These are phyloP conservation scores for Monilinia fructigena DNA, from an alignment of 2,329 filamentous ascomycete species.

Conservation along the genomic window DNA sequence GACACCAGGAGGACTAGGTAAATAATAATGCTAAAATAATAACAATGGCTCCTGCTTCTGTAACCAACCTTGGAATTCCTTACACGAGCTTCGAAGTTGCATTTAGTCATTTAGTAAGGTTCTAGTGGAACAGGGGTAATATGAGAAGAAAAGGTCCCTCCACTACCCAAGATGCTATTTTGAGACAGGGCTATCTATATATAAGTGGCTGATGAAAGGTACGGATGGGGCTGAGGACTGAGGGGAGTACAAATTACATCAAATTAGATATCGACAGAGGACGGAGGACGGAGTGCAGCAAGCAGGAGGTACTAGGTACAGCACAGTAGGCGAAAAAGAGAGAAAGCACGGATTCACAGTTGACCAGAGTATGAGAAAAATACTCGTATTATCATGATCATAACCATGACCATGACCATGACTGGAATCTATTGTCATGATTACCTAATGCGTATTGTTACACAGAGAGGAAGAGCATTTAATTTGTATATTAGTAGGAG, in stretches of 20 bases:
- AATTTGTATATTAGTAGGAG: too few relatives aligned
- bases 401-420: background rate
- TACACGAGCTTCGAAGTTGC: slow-evolving; percentile 21
- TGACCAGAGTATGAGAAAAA: background rate
- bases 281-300: too few relatives aligned
- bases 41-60: slow-evolving; percentile 9
- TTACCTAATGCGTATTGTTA: too few relatives aligned
- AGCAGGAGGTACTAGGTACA: too few relatives aligned
- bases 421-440: background rate
- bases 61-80: slow-evolving; percentile 13
- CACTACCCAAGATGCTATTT: slow-evolving; percentile 19
- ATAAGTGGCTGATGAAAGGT: slow-evolving; percentile 10
- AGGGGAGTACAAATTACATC: too few relatives aligned
- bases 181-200: slow-evolving; percentile 21
- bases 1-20: too few relatives aligned
- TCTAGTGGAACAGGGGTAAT: slow-evolving; percentile 10
- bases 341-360: background rate
- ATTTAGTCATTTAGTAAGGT: background rate
- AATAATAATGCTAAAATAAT: too few relatives aligned
- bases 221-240: background rate
- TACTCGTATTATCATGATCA: background rate
- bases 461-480: too few relatives aligned
- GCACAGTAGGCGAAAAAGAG: background rate
- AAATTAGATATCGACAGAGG: too few relatives aligned
- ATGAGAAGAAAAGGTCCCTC: too few relatives aligned